These are phyloP conservation scores for Hyparrhenia diplandra DNA, from an alignment of 176 grass and related monocot species.

Conservation along the genomic window DNA sequence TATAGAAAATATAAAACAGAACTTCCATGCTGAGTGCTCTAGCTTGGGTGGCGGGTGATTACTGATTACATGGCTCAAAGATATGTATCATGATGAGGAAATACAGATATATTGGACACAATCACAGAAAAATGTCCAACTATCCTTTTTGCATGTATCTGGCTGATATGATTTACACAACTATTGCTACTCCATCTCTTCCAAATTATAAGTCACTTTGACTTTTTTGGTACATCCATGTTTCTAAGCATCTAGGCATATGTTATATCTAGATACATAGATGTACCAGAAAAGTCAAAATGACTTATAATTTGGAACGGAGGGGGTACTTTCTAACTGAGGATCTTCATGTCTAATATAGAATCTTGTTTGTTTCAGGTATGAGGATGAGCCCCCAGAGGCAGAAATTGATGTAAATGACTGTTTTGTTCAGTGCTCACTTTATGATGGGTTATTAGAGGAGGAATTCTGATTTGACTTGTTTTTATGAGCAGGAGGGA, in stretches of 20 bases:
- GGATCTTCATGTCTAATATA: neutral
- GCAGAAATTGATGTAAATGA: slow-evolving; percentile 64
- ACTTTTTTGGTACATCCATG: too few relatives aligned
- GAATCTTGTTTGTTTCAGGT: slow-evolving; percentile 36
- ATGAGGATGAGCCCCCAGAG: slow-evolving; percentile 79
- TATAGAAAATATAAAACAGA: neutral
- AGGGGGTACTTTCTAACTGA: neutral
- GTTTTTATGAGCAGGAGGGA: slow-evolving; percentile 50
- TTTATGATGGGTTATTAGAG: neutral
- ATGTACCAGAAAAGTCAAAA: too few relatives aligned
- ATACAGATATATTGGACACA: neutral
- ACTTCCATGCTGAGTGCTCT: neutral
- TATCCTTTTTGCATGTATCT: neutral
- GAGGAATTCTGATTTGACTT: neutral
- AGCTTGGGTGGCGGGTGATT: neutral
- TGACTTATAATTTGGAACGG: too few relatives aligned
- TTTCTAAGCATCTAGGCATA: too few relatives aligned
- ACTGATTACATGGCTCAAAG: neutral
- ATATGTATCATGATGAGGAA: neutral
- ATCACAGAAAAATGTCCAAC: neutral
- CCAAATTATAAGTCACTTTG: too few relatives aligned
- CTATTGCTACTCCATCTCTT: too few relatives aligned
- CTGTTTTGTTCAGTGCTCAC: neutral
- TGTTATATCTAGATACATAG: too few relatives aligned
- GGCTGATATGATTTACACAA: neutral